Evolutionary conservation across 176 grass and related monocot species (phyloP).

Genomic region (Chrysopogon serrulatus): DNA sequence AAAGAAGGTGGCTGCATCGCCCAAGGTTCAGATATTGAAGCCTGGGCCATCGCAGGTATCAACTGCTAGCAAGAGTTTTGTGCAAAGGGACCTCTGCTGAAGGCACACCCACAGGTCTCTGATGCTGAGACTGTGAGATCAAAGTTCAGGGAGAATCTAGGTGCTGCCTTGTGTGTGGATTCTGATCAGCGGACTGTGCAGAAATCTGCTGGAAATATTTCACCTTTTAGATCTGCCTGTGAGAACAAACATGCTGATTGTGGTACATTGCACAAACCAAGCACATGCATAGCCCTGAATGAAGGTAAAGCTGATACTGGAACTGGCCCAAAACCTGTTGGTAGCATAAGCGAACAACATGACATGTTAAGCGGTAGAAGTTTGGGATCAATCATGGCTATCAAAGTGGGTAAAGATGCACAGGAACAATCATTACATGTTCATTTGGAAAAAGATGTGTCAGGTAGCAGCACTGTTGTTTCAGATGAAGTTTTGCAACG

Average conservation of each 20-base stretch:
- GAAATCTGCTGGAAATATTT: slow-evolving; percentile 13
- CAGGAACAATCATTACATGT: slow-evolving; percentile 18
- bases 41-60: neutral
- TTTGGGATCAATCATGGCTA: neutral
- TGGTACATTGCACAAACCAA: neutral
- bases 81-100: slow-evolving; percentile 15
- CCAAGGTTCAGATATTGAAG: slow-evolving; percentile 37
- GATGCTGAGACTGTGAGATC: slow-evolving; percentile 36
- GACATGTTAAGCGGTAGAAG: neutral
- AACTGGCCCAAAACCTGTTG: neutral
- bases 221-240: neutral
- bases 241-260: neutral
- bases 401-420: neutral
- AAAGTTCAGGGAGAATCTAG: slow-evolving; percentile 59
- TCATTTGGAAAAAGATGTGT: slow-evolving; percentile 17
- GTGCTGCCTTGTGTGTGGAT: slow-evolving; percentile 35
- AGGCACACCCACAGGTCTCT: slow-evolving; percentile 19
- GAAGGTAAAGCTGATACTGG: neutral
- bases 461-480: slow-evolving; percentile 22
- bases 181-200: slow-evolving; percentile 29
- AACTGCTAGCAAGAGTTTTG: slow-evolving; percentile 27
- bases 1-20: slow-evolving; percentile 15
- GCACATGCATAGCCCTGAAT: neutral
- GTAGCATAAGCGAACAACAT: slow-evolving; percentile 2
- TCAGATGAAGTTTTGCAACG: slow-evolving; percentile 63